phyloP scores from a whole-genome alignment of 2,329 filamentous ascomycete genomes.

The Penicillium concentricum region DNA sequence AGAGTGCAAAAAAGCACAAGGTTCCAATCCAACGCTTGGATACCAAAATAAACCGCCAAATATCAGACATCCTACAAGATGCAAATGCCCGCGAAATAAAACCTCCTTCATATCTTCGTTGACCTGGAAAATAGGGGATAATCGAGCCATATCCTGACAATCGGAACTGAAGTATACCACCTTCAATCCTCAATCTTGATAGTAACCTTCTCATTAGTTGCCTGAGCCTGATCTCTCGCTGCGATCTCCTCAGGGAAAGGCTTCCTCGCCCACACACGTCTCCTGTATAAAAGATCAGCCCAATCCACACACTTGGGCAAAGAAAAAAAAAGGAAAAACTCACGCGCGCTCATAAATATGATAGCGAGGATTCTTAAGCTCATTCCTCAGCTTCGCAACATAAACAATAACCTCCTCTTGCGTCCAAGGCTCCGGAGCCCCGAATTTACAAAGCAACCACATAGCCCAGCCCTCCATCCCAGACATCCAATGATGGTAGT shows the following conservation, averaged over 20 bases:
- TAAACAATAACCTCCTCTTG: slow-evolving; percentile 21
- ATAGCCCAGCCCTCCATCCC: slow-evolving; percentile 29
- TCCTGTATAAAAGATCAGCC: slow-evolving; percentile 5
- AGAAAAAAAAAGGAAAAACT: not conserved
- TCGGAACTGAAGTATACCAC: not conserved
- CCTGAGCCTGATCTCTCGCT: not conserved
- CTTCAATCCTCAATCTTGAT: slow-evolving; percentile 1
- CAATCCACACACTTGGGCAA: not conserved
- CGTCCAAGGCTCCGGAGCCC: slow-evolving; percentile 21
- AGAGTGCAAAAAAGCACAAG: not conserved
- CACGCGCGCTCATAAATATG: slow-evolving; percentile 22
- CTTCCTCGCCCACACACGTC: slow-evolving; percentile 18
- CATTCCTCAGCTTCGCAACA: slow-evolving; percentile 19
- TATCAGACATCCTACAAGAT: not conserved
- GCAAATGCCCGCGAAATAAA: not conserved
- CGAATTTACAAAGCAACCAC: slow-evolving; percentile 28
- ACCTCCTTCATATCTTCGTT: not conserved
- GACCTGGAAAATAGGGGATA: not conserved
- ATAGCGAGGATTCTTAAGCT: slow-evolving; percentile 19
- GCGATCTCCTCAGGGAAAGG: not conserved
- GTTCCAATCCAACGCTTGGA: not conserved
- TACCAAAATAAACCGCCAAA: no score
- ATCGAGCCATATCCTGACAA: not conserved
- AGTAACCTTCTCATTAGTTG: not conserved
- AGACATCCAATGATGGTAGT: slow-evolving; percentile 26